Evolutionary conservation across 495 filamentous ascomycete species (phyloP).

Genomic region (Daldinia caldariorum): DNA sequence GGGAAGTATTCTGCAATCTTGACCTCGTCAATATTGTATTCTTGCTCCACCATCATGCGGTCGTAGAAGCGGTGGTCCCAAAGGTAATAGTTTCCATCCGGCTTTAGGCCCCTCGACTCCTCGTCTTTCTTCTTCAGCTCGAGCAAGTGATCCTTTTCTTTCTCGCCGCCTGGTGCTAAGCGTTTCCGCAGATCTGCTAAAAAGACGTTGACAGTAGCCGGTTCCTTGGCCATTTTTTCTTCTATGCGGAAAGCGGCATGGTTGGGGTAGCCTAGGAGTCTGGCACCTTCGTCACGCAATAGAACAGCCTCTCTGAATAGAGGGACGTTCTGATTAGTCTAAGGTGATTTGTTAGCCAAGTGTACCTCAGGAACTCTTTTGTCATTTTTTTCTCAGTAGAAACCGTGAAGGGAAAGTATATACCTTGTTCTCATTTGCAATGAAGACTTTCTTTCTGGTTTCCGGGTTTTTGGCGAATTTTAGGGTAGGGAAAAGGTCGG

Average conservation of each 20-base stretch:
- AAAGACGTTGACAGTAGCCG: conserved; percentile 86
- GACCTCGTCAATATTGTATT: conserved; percentile 88
- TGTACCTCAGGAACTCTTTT: too few species aligned
- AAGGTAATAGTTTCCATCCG: conserved; percentile 83
- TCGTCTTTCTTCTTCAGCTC: conserved; percentile 84
- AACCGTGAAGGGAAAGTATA: not conserved
- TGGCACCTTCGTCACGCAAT: conserved; percentile 90
- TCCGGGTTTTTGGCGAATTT: conserved; percentile 67
- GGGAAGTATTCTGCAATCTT: conserved; percentile 96
- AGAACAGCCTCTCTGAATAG: conserved; percentile 89
- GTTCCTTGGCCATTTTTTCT: conserved; percentile 97
- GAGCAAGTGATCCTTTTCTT: conserved; percentile 77
- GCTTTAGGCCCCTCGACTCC: conserved; percentile 61
- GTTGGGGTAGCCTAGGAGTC: conserved; percentile 89
- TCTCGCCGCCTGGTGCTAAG: conserved; percentile 77
- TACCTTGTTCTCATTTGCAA: conserved; percentile 69
- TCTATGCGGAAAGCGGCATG: conserved; percentile 93
- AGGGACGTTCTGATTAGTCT: conserved; percentile 83
- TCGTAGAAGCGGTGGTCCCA: conserved; percentile 91
- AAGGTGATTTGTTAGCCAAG: conserved; percentile 16
- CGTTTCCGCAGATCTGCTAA: conserved; percentile 79
- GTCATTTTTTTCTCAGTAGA: not conserved
- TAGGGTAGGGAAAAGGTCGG: conserved; percentile 68
- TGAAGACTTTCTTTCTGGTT: conserved; percentile 63
- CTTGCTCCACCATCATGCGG: conserved; percentile 89